Evolutionary conservation across 495 filamentous ascomycete genomes (phyloP).

Genomic region (Immersiella caudata): DNA sequence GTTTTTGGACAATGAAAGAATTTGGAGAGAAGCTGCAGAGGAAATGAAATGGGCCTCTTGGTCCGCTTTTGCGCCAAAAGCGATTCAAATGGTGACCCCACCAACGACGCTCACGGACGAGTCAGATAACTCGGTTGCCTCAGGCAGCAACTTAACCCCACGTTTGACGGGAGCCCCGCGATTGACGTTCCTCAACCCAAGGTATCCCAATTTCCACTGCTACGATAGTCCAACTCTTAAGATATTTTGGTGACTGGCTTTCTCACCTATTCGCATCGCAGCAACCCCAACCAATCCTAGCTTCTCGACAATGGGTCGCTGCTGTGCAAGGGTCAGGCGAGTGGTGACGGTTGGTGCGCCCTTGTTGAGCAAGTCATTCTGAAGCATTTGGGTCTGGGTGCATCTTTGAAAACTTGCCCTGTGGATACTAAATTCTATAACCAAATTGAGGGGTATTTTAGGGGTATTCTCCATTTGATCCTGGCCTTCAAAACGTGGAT

Average conservation of each 20-base stretch:
- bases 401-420: too few species aligned
- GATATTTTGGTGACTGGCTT: constrained; percentile 2
- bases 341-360: too few species aligned
- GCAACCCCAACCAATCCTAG: too few species aligned
- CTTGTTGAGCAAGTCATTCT: too few species aligned
- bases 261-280: background rate
- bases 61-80: constrained; percentile 22
- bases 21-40: constrained; percentile 39
- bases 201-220: background rate
- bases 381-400: too few species aligned
- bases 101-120: constrained; percentile 5
- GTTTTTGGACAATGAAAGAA: constrained; percentile 45
- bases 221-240: too few species aligned
- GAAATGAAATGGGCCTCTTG: constrained; percentile 32
- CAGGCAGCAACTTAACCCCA: constrained; percentile 9
- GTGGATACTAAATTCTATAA: too few species aligned
- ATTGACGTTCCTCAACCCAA: background rate
- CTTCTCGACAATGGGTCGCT: too few species aligned
- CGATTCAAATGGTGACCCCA: constrained; percentile 12
- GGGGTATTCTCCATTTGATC: too few species aligned
- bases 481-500: too few species aligned
- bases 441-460: too few species aligned
- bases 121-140: constrained; percentile 7
- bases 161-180: background rate
- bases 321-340: too few species aligned